phyloP scores from a whole-genome alignment of 257 asterid genomes.

The Nicotiana knightiana region DNA sequence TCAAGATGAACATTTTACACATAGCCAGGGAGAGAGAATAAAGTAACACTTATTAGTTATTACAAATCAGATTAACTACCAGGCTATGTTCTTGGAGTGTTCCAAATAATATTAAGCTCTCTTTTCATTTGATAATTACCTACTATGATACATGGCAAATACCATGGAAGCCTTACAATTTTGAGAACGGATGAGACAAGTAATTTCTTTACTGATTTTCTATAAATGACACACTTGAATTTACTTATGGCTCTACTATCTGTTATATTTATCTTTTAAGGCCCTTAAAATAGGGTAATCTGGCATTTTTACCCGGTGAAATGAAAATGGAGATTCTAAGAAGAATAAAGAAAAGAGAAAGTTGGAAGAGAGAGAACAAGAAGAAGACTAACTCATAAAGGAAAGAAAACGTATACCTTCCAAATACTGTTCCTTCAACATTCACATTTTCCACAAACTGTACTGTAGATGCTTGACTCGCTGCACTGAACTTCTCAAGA shows the following conservation, averaged over 20 bases:
- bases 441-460: slow-evolving; percentile 42
- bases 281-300: neutral
- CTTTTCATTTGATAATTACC: neutral
- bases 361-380: neutral
- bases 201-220: neutral
- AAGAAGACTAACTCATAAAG: neutral
- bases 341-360: neutral
- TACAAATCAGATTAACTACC: neutral
- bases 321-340: neutral
- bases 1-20: neutral
- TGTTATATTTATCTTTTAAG: neutral
- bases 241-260: neutral
- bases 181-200: neutral
- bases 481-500: slow-evolving; percentile 68
- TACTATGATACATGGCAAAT: neutral
- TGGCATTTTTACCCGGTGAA: neutral
- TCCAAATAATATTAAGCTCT: neutral
- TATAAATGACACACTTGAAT: neutral
- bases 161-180: neutral
- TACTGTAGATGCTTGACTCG: slow-evolving; percentile 71
- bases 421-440: slow-evolving; percentile 60
- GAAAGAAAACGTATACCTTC: slow-evolving; percentile 40
- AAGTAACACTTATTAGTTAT: neutral
- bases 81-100: neutral
- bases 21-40: neutral